A percentile compares a stretch with the other conserved stretches of the same genome.
Conservation (phyloP, 2,329 filamentous ascomycete species). For the Colletotrichum horii region DNA sequence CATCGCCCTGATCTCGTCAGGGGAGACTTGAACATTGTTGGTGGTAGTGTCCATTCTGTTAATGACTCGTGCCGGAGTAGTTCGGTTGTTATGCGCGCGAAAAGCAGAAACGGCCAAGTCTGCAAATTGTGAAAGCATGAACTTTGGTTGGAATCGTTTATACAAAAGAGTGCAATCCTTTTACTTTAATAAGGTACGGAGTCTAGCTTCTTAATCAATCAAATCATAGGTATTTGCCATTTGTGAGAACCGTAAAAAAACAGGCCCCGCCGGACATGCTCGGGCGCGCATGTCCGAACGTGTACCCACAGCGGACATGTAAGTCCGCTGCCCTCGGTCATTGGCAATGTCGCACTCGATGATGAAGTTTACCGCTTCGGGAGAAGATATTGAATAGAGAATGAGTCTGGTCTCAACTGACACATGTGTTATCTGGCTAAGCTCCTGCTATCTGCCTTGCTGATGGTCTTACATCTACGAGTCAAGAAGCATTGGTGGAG, state of each 20-base stretch:
- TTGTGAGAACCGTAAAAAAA: background rate
- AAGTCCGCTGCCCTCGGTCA: background rate
- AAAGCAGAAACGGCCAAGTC: background rate
- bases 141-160: fast-evolving
- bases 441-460: background rate
- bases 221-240: background rate
- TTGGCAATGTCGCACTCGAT: background rate
- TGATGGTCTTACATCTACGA: background rate
- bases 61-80: background rate
- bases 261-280: background rate
- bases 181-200: background rate
- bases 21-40: background rate
- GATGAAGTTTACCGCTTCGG: fast-evolving
- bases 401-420: background rate
- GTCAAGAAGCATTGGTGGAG: background rate
- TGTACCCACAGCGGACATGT: background rate
- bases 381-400: background rate
- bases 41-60: background rate
- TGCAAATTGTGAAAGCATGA: background rate
- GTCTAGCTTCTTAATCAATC: background rate
- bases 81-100: background rate
- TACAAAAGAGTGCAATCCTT: background rate
- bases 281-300: background rate
- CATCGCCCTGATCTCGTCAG: conserved; percentile 26
- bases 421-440: background rate